phyloP scores from a whole-genome alignment of 495 filamentous ascomycete genomes.

The Penicillium argentinense region DNA sequence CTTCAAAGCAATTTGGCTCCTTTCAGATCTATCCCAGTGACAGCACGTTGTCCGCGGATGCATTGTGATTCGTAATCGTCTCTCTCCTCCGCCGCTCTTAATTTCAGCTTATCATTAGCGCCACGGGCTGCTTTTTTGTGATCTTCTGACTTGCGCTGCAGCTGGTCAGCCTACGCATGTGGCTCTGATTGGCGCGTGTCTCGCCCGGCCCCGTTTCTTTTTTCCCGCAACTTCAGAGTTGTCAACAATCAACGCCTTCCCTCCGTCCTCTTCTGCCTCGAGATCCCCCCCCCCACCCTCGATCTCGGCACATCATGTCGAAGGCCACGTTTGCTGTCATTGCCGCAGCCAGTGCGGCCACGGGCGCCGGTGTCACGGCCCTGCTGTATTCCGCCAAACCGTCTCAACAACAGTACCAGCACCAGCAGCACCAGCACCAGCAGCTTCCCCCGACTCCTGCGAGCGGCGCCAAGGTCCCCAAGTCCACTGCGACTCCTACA shows the following conservation, averaged over 20 bases:
- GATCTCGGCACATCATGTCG: constrained; percentile 55
- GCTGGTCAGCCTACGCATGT: too few relatives aligned
- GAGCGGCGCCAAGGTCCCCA: constrained; percentile 19
- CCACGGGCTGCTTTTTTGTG: too few relatives aligned
- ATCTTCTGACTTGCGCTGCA: too few relatives aligned
- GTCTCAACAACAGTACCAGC: constrained; percentile 27
- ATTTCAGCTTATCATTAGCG: too few relatives aligned
- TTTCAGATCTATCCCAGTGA: too few relatives aligned
- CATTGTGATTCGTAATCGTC: too few relatives aligned
- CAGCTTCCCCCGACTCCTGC: constrained; percentile 36
- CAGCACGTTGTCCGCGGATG: too few relatives aligned
- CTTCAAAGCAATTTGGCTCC: too few relatives aligned
- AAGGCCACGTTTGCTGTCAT: constrained; percentile 86
- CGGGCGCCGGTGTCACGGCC: constrained; percentile 81
- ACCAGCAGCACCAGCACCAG: constrained; percentile 40
- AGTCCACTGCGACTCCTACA: constrained; percentile 39
- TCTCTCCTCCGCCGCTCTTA: too few relatives aligned
- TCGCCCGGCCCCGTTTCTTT: too few relatives aligned
- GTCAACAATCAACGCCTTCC: neutral
- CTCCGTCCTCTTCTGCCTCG: neutral
- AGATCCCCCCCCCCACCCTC: neutral
- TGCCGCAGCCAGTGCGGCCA: constrained; percentile 84
- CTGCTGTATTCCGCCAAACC: constrained; percentile 69
- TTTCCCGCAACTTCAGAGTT: too few relatives aligned
- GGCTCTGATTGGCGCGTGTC: too few relatives aligned